Conservation (phyloP, 371 early-diverging fungal genomes). For the Mucor saturninus region DNA sequence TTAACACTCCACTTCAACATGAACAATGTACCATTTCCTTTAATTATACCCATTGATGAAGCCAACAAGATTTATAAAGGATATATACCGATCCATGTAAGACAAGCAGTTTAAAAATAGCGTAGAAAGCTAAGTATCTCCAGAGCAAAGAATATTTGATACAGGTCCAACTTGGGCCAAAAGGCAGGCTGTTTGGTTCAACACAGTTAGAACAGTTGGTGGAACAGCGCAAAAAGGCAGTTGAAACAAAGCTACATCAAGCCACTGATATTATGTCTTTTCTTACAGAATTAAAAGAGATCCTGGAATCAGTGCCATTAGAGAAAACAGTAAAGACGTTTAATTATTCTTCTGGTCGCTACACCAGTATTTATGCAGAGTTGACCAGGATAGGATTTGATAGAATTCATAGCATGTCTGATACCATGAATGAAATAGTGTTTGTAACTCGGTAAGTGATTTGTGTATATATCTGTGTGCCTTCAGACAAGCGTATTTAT, state of each 20-base stretch:
- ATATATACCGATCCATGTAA: slow-evolving; percentile 44
- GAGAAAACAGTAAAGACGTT: neutral
- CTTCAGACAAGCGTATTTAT: neutral
- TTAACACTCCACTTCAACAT: neutral
- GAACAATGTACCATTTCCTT: slow-evolving; percentile 37
- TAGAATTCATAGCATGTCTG: slow-evolving; percentile 23
- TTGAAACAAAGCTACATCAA: slow-evolving; percentile 15
- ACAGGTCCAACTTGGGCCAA: slow-evolving; percentile 12
- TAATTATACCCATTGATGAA: slow-evolving; percentile 40
- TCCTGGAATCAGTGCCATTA: slow-evolving; percentile 16
- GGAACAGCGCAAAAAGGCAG: neutral
- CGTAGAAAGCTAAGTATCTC: neutral
- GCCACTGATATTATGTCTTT: slow-evolving; percentile 32
- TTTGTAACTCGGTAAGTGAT: slow-evolving; percentile 22
- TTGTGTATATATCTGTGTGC: neutral
- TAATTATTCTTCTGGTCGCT: slow-evolving; percentile 17
- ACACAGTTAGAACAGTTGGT: slow-evolving; percentile 3
- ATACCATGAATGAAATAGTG: slow-evolving; percentile 26
- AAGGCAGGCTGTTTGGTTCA: slow-evolving; percentile 7
- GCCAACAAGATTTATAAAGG: slow-evolving; percentile 41
- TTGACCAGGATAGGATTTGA: slow-evolving; percentile 31
- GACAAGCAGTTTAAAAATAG: neutral
- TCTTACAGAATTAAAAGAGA: slow-evolving; percentile 43
- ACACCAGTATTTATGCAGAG: slow-evolving; percentile 24
- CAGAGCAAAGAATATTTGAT: slow-evolving; percentile 13